Base-by-base conservation (phyloP, 306 rosid species). In the Hylodesmum podocarpum region DNA sequence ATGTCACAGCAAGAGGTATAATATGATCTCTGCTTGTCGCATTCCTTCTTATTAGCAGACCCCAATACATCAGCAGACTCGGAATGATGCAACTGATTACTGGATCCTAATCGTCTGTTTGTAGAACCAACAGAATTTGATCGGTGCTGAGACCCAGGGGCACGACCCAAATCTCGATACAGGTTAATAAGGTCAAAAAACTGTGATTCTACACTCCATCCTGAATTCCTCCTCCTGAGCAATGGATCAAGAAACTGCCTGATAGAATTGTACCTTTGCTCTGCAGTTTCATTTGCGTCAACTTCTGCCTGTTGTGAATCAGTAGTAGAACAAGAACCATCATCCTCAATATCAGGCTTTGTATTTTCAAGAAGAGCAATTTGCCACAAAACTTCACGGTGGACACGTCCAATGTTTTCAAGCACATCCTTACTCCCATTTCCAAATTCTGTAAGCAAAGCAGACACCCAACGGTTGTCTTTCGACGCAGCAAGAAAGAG, bases 401-500 rank as follows among this genome's bases (percentile, higher is more conserved):
- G 98, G 18, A 91, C 89, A 27, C 53, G 85, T 40, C 98, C 98
- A 50, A 94, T 87, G 82, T 91, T 91, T 83, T 89, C 93, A 75
- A 94, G 83, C 36, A 94, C 97, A 86, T 91, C 96, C 84, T 91
- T 94, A 73, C 96, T 76, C 25, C 86, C 94, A 83, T 85, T 90
- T 70, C 97, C 98, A 79, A 94, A 89, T 76, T 94, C 98, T 11
- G 96, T 79, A 31, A 91, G 96, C 88, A 94, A 78, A 12, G 97
- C 93, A 39, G 93, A 85, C 62, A 92, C 87, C 98, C 98, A 94
- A 49, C 94, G 96, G 78, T 90, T 91, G 87, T 94, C 98, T 82
- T 94, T 94, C 0, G 98, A 91, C 49, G 97, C 97, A 75, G 98
- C 98, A 82, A 94, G 94, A 85, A 94, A 91, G 47, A 94, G 84